Evolutionary conservation across 768 basidiomycete species (phyloP), one percentile per base, ranked within the genome.

Genomic region (Boletus barrowsii): DNA sequence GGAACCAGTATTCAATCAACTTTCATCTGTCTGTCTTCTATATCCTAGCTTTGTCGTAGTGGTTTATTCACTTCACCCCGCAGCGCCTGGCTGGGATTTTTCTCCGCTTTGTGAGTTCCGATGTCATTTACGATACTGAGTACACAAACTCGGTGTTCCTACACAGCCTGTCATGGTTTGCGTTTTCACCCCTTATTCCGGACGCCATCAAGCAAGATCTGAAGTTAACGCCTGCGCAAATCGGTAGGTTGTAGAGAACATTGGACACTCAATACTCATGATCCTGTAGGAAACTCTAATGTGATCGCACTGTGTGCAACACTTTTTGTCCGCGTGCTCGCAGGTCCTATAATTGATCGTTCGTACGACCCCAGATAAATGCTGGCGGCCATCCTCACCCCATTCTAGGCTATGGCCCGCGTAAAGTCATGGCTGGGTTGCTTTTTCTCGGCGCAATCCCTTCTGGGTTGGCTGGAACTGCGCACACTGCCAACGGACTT

Each of bases 161-260:
- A 15, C 30, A 13, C 47, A 74, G 73, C 42, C 49, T 74, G 26
- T 72, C 72, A 1, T 79, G 82, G 83, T 83, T 84, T 53, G 82
- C 83, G 1, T 84, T 85, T 60, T 73, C 82, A n/a, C 83, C 83
- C 0, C 76, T 84, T 15, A 75, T 82, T 35, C 79, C 82, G 0
- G 78, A 80, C 10, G 79, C 75, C 30, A 83, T 85, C 68, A 77
- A 75, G 57, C 60, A 63, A 24, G 83, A 84, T 66, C 73, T 84
- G 53, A 67, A 76, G 2, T 69, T 85, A 22, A 78, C 79, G 5
- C 57, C 71, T 10, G 70, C 64, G 6, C 72, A 83, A 66, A 73
- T 84, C 24, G 76, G 71, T 70, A 33, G 11, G 65, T 51, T 13
- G 14, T 20, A 39, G 49, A 49, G 43, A 36, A 50, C 46, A 26